Percentiles rank a stretch among this genome's conserved stretches.
These are phyloP conservation scores for Papiliotrema fonsecae DNA, from an alignment of 1,284 basidiomycete species.

Conservation along the genomic window DNA sequence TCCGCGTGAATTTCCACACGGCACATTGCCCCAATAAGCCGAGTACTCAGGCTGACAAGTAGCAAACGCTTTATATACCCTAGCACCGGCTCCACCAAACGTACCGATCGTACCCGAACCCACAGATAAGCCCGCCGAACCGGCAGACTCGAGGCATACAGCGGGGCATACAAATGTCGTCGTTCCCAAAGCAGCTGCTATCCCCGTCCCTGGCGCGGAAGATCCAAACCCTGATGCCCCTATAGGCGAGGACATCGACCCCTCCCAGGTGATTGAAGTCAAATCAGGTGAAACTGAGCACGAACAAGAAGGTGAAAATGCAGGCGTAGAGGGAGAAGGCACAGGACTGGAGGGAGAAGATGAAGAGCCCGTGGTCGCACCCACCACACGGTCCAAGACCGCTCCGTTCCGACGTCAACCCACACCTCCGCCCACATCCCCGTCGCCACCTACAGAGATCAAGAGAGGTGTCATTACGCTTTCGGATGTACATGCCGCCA, in stretches of 20 bases:
- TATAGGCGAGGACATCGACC: background rate
- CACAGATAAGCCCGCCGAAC: background rate
- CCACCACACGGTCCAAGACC: conserved; percentile 42
- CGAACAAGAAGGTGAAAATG: background rate
- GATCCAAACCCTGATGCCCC: background rate
- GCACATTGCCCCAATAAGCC: no score
- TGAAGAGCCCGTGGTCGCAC: conserved; percentile 16
- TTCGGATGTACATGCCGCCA: conserved; percentile 37
- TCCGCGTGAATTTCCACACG: conserved; percentile 28
- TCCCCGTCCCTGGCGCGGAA: background rate
- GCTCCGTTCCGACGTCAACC: conserved; percentile 24
- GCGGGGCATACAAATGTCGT: no score
- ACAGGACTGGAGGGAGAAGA: conserved; percentile 7
- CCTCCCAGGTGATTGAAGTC: background rate
- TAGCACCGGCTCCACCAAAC: conserved; percentile 18
- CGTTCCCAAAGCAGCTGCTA: background rate
- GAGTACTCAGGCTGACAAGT: background rate
- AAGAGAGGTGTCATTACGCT: conserved; percentile 41
- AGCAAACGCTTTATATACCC: conserved; percentile 36
- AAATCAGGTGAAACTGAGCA: background rate
- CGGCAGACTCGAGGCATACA: background rate
- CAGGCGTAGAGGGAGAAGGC: conserved; percentile 6
- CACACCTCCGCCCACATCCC: conserved; percentile 16
- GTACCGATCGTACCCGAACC: conserved; percentile 9
- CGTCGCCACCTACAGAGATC: conserved; percentile 11